phyloP scores from a whole-genome alignment of 257 asterid genomes.

The Solanum tacnaense region DNA sequence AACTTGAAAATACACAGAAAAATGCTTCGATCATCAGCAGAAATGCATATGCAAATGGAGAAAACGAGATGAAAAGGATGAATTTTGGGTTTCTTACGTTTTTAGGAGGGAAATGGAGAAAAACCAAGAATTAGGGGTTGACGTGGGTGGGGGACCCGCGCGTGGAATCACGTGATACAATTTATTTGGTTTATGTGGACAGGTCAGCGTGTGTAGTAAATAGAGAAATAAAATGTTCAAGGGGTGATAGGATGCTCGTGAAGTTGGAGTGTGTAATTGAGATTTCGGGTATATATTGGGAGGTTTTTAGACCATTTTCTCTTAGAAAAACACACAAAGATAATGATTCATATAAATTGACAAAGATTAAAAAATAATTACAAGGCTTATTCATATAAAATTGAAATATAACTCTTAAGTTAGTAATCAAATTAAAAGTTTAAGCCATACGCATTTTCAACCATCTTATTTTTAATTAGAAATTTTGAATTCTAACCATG shows the following conservation, averaged over 20 bases:
- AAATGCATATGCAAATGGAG: not conserved
- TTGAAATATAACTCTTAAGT: not conserved
- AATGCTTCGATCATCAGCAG: not conserved
- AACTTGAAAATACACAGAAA: not conserved
- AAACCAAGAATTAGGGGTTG: not conserved
- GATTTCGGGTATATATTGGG: fast-evolving
- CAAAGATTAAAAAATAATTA: not conserved
- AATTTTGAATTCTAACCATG: not conserved
- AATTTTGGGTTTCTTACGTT: too few species aligned
- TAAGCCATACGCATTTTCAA: not conserved
- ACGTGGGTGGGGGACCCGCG: not conserved
- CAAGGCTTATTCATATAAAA: not conserved
- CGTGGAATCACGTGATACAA: not conserved
- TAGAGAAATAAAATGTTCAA: too few species aligned
- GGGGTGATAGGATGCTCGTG: not conserved
- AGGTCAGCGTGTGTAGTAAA: too few species aligned
- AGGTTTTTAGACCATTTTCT: not conserved
- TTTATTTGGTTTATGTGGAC: not conserved
- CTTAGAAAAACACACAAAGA: not conserved
- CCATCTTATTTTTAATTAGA: too few species aligned
- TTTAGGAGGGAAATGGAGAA: not conserved
- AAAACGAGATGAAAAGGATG: too few species aligned
- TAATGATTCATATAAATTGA: not conserved
- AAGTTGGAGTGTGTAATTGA: not conserved
- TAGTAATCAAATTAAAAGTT: not conserved